Evolutionary conservation across 192 early-diverging fungal genomes (phyloP), one percentile per base, ranked within the genome.

Genomic region (Radiomyces spectabilis): DNA sequence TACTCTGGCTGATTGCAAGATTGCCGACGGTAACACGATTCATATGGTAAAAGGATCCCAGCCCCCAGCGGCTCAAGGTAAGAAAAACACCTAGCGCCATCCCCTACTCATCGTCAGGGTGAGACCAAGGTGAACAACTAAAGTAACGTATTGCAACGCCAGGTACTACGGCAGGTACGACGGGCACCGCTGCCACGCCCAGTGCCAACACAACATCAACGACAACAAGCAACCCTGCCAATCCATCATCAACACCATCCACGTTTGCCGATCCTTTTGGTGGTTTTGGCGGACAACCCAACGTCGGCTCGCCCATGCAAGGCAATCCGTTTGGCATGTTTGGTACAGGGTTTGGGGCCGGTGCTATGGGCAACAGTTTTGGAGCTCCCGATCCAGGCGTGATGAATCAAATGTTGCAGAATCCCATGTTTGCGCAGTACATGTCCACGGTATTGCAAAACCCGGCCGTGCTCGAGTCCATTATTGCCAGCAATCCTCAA

Each of bases 1-100:
- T 30, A 82, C 68, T 2, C 66, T 98, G 19, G 57, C 67, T 1
- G 62, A 61, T 6, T 95, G 94, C 74, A 95, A 95, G 69, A 72
- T 98, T 22, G 71, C 71, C 1, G 89, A 94, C 12, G 89, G 89
- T 0, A 79, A 89, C 59, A 95, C 94, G 18, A 77, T 98, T 9
- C 95, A 98, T 52, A 84, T 98, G 85, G 94, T 96, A 10, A 83
- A 82, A 40, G 80, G 87, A 15, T 59, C 70, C 2, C 47, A 69
- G 8, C 78, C 79, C 54, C 64, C 66, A 34, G 71, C 47, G 29
- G 24, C 51, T 33, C 52, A 61, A 26, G 53, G 51, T 59, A 59
- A 30, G 45, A 44, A 26, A n/a, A 29, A 13, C 9, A 15, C 38
- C 15, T 10, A 4, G n/a, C n/a, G n/a, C n/a, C n/a, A n/a, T n/a